These are phyloP conservation scores for Metroxylon sagu DNA, from an alignment of 176 grass and related monocot genomes.

Conservation along the genomic window DNA sequence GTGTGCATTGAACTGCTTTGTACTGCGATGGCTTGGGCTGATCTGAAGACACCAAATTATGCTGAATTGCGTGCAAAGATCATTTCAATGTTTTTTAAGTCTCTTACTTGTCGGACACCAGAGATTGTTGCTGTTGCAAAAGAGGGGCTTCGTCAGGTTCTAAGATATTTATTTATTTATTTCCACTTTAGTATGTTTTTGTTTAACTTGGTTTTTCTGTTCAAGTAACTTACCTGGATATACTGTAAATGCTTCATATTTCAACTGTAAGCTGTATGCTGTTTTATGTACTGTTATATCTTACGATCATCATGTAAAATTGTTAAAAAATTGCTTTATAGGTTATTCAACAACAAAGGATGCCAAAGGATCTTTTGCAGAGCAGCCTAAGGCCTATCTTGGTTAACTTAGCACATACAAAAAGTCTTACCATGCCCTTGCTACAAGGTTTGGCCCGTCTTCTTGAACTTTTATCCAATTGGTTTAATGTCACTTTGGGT, in stretches of 20 bases:
- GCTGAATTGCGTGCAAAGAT: constrained; percentile 86
- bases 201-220: too few species aligned
- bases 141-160: constrained; percentile 95
- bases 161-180: too few species aligned
- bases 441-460: constrained; percentile 92
- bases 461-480: constrained; percentile 88
- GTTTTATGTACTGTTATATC: neutral
- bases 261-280: too few species aligned
- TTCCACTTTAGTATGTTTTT: too few species aligned
- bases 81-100: constrained; percentile 99
- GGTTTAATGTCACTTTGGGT: constrained; percentile 98
- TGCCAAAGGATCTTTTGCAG: constrained; percentile 98
- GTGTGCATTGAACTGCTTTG: constrained; percentile 97
- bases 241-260: too few species aligned
- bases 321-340: constrained; percentile 24
- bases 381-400: constrained; percentile 93
- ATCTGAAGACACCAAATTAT: constrained; percentile 75
- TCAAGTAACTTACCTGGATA: too few species aligned
- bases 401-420: constrained; percentile 95
- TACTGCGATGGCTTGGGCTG: constrained; percentile 98
- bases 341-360: constrained; percentile 98
- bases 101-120: constrained; percentile 76
- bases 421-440: constrained; percentile 94
- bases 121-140: constrained; percentile 98
- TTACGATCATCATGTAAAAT: neutral